phyloP scores from a whole-genome alignment of 805 yeast species.

The Pichia californica region DNA sequence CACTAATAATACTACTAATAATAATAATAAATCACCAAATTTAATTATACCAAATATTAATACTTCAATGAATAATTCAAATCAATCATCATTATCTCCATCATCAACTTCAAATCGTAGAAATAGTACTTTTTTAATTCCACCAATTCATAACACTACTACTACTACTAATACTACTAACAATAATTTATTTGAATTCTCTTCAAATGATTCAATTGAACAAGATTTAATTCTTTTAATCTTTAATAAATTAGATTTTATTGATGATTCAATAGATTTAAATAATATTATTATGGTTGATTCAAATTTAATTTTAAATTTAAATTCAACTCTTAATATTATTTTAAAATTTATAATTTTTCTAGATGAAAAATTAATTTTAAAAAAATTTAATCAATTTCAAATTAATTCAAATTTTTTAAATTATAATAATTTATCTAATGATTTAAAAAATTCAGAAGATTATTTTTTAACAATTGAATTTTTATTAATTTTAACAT shows the following conservation, averaged over 20 bases:
- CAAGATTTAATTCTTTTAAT: slow-evolving; percentile 2
- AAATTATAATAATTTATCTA: slow-evolving; percentile 9
- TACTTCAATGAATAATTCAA: too few relatives aligned
- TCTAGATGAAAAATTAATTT: slow-evolving; percentile 2
- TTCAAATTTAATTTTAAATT: not conserved
- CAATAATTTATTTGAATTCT: not conserved
- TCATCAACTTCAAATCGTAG: not conserved
- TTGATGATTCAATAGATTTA: slow-evolving; percentile 6
- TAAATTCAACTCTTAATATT: not conserved
- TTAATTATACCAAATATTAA: too few relatives aligned
- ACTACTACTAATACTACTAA: not conserved
- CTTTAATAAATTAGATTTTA: not conserved
- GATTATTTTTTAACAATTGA: slow-evolving; percentile 35
- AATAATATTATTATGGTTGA: not conserved
- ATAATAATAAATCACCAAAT: too few relatives aligned
- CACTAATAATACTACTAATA: too few relatives aligned
- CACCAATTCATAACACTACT: not conserved
- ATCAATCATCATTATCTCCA: not conserved
- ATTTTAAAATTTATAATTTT: slow-evolving; percentile 2
- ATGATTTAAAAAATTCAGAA: not conserved
- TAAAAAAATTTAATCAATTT: slow-evolving; percentile 24
- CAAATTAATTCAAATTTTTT: slow-evolving; percentile 16
- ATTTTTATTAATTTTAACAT: slow-evolving; percentile 46
- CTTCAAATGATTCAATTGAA: not conserved
- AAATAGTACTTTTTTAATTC: not conserved